These are phyloP conservation scores for Corylus americana DNA, from an alignment of 306 rosid genomes.

Conservation along the genomic window DNA sequence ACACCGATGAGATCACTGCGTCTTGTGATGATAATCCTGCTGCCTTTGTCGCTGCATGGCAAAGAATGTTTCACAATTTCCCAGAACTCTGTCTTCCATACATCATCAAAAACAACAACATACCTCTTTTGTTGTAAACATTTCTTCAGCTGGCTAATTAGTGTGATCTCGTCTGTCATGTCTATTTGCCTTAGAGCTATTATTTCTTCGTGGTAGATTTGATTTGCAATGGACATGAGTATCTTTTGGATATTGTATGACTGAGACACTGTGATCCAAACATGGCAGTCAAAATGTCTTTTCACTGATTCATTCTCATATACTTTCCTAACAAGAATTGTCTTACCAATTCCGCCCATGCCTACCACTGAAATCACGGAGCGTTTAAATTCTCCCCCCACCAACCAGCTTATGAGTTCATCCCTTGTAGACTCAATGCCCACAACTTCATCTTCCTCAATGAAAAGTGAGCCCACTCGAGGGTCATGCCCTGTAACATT, in stretches of 20 bases:
- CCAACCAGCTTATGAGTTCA: neutral
- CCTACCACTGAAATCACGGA: neutral
- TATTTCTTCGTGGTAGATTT: neutral
- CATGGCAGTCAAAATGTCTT: neutral
- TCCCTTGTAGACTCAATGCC: conserved; percentile 1
- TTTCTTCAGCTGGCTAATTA: neutral
- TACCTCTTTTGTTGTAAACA: conserved; percentile 4
- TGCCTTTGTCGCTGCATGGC: neutral
- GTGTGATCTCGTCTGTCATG: neutral
- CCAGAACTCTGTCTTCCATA: neutral
- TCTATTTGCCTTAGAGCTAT: neutral
- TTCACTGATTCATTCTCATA: neutral
- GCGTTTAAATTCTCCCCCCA: neutral
- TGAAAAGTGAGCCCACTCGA: conserved; percentile 1
- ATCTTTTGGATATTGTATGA: neutral
- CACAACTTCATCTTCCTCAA: conserved; percentile 4
- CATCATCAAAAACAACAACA: neutral
- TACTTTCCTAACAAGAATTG: neutral
- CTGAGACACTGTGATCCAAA: conserved; percentile 9
- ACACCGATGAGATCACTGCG: neutral
- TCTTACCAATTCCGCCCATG: neutral
- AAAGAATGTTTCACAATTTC: neutral
- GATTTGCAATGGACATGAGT: neutral
- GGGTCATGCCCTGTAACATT: neutral
- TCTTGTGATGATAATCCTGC: neutral